These are phyloP conservation scores for Pleurotus djamor DNA, from an alignment of 768 basidiomycete genomes.

Conservation along the genomic window DNA sequence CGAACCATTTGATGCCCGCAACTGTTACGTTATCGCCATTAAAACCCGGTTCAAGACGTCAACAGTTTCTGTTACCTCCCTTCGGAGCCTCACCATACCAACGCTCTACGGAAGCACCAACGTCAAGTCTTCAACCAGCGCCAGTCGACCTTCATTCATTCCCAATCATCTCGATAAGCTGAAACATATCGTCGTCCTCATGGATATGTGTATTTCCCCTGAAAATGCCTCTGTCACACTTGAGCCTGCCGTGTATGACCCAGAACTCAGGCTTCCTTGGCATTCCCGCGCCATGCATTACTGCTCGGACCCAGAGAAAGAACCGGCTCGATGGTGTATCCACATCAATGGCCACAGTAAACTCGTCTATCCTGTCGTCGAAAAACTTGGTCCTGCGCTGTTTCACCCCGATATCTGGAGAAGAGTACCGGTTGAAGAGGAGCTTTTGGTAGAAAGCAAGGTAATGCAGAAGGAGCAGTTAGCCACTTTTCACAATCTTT, in stretches of 20 bases:
- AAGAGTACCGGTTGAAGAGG: no score
- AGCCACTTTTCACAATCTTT: no score
- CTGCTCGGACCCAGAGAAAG: not conserved
- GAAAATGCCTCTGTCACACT: not conserved
- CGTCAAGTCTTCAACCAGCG: no score
- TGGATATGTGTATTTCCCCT: not conserved
- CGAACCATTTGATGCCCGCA: constrained; percentile 1
- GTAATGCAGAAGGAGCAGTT: no score
- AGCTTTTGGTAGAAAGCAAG: no score
- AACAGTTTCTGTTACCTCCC: not conserved
- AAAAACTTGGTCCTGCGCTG: not conserved
- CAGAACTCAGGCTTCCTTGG: not conserved
- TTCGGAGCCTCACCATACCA: not conserved
- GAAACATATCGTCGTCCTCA: constrained; percentile 1
- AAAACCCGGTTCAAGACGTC: constrained; percentile 1
- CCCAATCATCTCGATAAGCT: not conserved
- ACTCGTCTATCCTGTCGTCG: not conserved
- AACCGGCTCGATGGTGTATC: not conserved
- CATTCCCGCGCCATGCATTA: not conserved
- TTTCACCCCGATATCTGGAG: no score
- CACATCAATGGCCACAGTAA: not conserved
- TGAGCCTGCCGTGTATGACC: not conserved
- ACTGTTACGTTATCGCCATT: not conserved
- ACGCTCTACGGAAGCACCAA: not conserved
- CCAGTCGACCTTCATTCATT: not conserved